Base-by-base conservation (phyloP, 2,329 filamentous ascomycete species). In the Botrytis tulipae region DNA sequence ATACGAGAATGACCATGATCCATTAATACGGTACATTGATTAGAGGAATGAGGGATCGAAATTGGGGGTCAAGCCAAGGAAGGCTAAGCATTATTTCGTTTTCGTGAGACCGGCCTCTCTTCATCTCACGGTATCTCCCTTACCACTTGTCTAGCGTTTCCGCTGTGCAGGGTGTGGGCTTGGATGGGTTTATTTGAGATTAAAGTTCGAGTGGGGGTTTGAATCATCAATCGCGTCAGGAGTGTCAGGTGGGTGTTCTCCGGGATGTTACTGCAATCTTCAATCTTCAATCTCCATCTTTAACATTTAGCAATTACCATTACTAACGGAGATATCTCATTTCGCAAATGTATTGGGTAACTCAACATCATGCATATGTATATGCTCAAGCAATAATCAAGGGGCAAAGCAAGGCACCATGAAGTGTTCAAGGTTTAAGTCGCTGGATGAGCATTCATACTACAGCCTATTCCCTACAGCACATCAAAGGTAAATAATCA, bases 171-270 rank as follows among this genome's bases (percentile, higher is more conserved):
- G 70, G n/a, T 37, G 40, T 22, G 40, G n/a, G 20, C n/a, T 57
- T 57, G 25, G 35, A 42, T 69, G 48, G n/a, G 25, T 29, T 42
- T 29, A 29, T 7, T 37, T 67, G 22, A 29, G 48, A 22, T 69
- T 25, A 16, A 4, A 67, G 32, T 29, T 51, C 22, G 22, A 54
- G 66, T 69, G 66, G 66, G 66, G 66, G 66, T 69, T 29, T 69
- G 51, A 69, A 69, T 57, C 48, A 69, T 57, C 48, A 42, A 20
- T 57, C 35, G 61, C 44, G 61, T 66, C 59, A 48, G 60, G 46
- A 51, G 59, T 71, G 70, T 72, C 70, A 72, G 70, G 70, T 46
- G 61, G 61, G 37, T 68, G 46, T 67, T 72, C 51, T 46, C 61
- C 61, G 61, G 61, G 66, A 57, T 57, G 35, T 69, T 42, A 32